phyloP scores from a whole-genome alignment of 1,284 basidiomycete species.

The Sanguinoderma infundibulare region DNA sequence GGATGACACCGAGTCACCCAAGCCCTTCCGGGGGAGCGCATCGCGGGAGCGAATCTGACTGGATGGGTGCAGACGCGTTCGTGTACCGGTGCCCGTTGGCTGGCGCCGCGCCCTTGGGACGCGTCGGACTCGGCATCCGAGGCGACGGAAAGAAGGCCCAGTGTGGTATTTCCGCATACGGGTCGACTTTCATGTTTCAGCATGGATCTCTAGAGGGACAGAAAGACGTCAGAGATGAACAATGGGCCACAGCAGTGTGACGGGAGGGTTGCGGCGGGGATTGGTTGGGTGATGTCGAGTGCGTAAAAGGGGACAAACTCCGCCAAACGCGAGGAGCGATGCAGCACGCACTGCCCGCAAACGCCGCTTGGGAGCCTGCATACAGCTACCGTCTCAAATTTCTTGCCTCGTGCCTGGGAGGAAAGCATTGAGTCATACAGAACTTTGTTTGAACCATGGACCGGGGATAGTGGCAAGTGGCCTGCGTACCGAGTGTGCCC shows the following conservation, averaged over 20 bases:
- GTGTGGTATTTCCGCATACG: neutral
- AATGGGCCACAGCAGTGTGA: slow-evolving; percentile 6
- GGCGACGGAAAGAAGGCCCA: neutral
- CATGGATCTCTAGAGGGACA: neutral
- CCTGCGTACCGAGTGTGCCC: neutral
- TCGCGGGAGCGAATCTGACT: neutral
- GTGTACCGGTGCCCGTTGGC: neutral
- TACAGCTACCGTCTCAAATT: neutral
- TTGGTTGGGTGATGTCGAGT: neutral
- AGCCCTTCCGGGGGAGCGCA: neutral
- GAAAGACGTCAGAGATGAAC: neutral
- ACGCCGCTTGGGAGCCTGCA: neutral
- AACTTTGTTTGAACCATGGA: neutral
- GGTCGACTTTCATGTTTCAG: neutral
- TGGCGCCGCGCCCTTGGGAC: neutral
- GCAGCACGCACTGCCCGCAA: slow-evolving; percentile 2
- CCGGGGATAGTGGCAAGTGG: neutral
- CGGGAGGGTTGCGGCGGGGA: neutral
- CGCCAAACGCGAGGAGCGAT: slow-evolving; percentile 1
- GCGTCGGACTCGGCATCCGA: neutral
- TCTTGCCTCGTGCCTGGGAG: slow-evolving; percentile 1
- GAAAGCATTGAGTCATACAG: neutral
- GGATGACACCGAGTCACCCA: slow-evolving; percentile 8
- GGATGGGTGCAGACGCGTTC: neutral
- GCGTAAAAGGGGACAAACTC: neutral